phyloP scores from a whole-genome alignment of 805 yeast genomes.

The Starmerella powellii region DNA sequence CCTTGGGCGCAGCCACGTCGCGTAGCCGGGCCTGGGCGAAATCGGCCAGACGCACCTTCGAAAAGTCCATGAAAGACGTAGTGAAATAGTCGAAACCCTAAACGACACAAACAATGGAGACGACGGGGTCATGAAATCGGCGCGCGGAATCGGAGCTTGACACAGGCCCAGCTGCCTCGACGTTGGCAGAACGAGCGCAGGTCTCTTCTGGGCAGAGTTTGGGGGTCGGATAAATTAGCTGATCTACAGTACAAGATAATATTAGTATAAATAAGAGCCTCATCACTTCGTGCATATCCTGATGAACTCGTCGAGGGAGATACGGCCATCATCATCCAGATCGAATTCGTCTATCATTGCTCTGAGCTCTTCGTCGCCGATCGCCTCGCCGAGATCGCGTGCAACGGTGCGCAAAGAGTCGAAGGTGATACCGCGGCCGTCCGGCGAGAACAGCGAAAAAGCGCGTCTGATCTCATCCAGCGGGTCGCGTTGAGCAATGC shows the following conservation, averaged over 20 bases:
- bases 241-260: too few species aligned
- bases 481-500: conserved; percentile 81
- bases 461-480: conserved; percentile 84
- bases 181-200: too few species aligned
- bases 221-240: too few species aligned
- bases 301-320: conserved; percentile 31
- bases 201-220: too few species aligned
- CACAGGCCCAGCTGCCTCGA: too few species aligned
- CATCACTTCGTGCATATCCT: conserved; percentile 11
- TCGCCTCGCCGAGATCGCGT: conserved; percentile 80
- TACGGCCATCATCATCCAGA: conserved; percentile 90
- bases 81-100: not conserved
- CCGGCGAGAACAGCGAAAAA: conserved; percentile 78
- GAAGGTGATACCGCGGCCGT: conserved; percentile 83
- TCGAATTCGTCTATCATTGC: conserved; percentile 99
- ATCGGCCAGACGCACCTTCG: conserved; percentile 17
- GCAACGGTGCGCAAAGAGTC: conserved; percentile 80
- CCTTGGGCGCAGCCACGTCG: conserved; percentile 1
- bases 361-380: conserved; percentile 80
- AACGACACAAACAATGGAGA: not conserved
- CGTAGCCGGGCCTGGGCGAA: conserved; percentile 16
- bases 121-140: too few species aligned
- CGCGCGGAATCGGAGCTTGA: too few species aligned
- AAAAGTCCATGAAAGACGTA: conserved; percentile 14
- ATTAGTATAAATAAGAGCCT: not conserved